These are phyloP conservation scores for Dryas alaskensis DNA, from an alignment of 306 rosid species.

Conservation along the genomic window DNA sequence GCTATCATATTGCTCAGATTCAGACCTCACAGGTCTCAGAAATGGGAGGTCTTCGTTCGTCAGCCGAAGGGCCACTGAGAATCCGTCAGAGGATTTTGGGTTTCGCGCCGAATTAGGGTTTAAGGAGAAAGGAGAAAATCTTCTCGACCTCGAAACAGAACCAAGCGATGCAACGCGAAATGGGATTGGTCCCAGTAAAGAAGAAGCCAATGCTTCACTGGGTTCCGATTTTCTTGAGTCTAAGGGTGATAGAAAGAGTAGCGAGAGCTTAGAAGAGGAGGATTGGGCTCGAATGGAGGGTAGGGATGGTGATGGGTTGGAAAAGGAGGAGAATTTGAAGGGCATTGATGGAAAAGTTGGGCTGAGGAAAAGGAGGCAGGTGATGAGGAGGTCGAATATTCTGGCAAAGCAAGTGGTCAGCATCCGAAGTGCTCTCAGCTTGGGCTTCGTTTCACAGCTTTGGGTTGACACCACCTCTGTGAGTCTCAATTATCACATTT, in stretches of 20 bases:
- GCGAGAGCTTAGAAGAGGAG: conserved; percentile 25
- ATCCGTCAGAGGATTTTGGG: conserved; percentile 25
- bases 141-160: conserved; percentile 29
- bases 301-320: conserved; percentile 29
- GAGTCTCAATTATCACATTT: conserved; percentile 18
- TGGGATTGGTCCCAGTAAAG: conserved; percentile 14
- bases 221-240: conserved; percentile 28
- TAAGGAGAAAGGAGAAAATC: conserved; percentile 34
- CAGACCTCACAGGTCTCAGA: background rate
- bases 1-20: conserved; percentile 21
- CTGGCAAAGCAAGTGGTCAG: conserved; percentile 89
- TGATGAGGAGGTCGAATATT: conserved; percentile 69
- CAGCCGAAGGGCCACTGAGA: conserved; percentile 23
- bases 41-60: conserved; percentile 17
- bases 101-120: conserved; percentile 46
- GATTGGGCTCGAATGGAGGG: conserved; percentile 37
- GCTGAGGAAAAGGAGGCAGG: conserved; percentile 50
- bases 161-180: conserved; percentile 2
- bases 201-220: conserved; percentile 18
- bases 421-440: conserved; percentile 62
- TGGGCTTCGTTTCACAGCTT: conserved; percentile 92
- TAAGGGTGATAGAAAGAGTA: conserved; percentile 17
- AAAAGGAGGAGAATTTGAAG: conserved; percentile 37
- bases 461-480: conserved; percentile 83
- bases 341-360: conserved; percentile 39